Percentiles rank a stretch among this genome's conserved stretches.
These are phyloP conservation scores for Penicillium mononematosum DNA, from an alignment of 495 filamentous ascomycete species.

Conservation along the genomic window DNA sequence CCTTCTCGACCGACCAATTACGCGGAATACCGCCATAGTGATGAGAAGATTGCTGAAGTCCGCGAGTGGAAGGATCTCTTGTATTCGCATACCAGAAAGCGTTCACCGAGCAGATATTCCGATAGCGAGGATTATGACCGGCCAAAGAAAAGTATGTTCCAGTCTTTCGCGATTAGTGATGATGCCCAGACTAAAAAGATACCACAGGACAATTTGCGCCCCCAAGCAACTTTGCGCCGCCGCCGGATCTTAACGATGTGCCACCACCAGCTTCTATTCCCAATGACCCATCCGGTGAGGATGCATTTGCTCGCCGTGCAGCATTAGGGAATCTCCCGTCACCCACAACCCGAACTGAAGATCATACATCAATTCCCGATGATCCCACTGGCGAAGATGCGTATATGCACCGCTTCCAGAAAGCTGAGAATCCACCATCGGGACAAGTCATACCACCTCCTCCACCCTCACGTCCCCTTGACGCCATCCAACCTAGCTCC, in stretches of 20 bases:
- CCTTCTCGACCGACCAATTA: constrained; percentile 80
- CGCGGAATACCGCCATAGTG: constrained; percentile 81
- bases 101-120: constrained; percentile 51
- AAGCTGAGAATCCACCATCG: constrained; percentile 33
- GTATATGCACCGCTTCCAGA: constrained; percentile 60
- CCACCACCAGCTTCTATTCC: constrained; percentile 41
- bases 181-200: constrained; percentile 6
- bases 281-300: constrained; percentile 65
- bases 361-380: constrained; percentile 42
- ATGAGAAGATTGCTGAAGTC: constrained; percentile 76
- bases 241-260: constrained; percentile 50
- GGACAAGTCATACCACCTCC: constrained; percentile 33
- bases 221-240: constrained; percentile 71
- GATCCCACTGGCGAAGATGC: constrained; percentile 66
- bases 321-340: constrained; percentile 39
- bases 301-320: constrained; percentile 66
- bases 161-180: neutral
- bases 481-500: constrained; percentile 41
- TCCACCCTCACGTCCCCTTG: constrained; percentile 36
- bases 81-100: constrained; percentile 68
- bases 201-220: constrained; percentile 67
- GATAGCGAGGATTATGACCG: constrained; percentile 58
- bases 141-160: constrained; percentile 51
- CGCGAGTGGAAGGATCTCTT: constrained; percentile 85
- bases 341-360: constrained; percentile 40